Evolutionary conservation across 805 yeast genomes (phyloP).

Genomic region (Suhomyces prunicola): DNA sequence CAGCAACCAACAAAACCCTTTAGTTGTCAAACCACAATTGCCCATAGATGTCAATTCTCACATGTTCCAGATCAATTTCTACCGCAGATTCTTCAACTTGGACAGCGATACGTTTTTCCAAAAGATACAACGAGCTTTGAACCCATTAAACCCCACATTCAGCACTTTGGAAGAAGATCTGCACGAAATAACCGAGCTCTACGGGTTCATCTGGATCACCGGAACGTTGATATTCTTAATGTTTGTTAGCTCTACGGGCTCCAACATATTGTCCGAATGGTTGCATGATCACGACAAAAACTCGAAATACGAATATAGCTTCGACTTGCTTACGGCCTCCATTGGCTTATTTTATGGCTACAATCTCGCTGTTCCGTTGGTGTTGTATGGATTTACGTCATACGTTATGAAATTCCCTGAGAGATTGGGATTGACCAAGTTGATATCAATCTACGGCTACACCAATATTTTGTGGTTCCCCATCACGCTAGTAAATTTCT

Average conservation of each 20-base stretch:
- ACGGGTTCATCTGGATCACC: constrained; percentile 90
- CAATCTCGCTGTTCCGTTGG: constrained; percentile 61
- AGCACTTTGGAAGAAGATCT: constrained; percentile 26
- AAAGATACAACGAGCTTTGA: constrained; percentile 54
- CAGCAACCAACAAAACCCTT: constrained; percentile 6
- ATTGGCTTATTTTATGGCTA: constrained; percentile 74
- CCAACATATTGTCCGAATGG: constrained; percentile 60
- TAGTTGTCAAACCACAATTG: constrained; percentile 26
- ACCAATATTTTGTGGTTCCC: constrained; percentile 86
- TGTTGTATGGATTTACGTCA: constrained; percentile 49
- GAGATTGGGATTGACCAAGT: constrained; percentile 50
- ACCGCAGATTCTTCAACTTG: constrained; percentile 66
- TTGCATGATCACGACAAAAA: constrained; percentile 25
- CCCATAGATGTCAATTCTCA: constrained; percentile 29
- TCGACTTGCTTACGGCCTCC: constrained; percentile 63
- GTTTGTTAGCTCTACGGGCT: constrained; percentile 72
- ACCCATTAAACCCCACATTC: constrained; percentile 43
- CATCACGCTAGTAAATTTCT: constrained; percentile 58
- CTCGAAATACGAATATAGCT: constrained; percentile 53
- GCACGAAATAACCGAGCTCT: constrained; percentile 56
- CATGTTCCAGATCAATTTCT: constrained; percentile 54
- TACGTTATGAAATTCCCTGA: constrained; percentile 53
- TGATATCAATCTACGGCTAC: constrained; percentile 80
- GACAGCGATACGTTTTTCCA: constrained; percentile 58
- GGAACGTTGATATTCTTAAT: constrained; percentile 72